Evolutionary conservation across 129 eudicot species (phyloP).

Genomic region (Artemisia argyi): DNA sequence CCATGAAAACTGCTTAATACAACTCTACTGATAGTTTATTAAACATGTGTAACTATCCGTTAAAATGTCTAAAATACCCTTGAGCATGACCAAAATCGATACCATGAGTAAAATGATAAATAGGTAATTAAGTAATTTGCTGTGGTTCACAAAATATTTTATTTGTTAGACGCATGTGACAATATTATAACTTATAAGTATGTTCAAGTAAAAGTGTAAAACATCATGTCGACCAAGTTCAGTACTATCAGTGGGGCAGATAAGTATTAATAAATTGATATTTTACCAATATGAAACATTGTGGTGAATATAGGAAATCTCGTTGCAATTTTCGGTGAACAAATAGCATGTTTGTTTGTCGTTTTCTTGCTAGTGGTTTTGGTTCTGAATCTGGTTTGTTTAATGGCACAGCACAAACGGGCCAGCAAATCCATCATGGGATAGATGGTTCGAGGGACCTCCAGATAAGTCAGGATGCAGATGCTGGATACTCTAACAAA

Average conservation of each 20-base stretch:
- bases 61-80: conserved; percentile 18
- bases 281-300: background rate
- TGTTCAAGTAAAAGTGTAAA: background rate
- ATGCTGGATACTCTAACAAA: conserved; percentile 68
- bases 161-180: background rate
- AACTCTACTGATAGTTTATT: background rate
- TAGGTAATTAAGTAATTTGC: too few species aligned
- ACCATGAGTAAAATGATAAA: background rate
- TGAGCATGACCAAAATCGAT: conserved; percentile 6
- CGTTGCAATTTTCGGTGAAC: background rate
- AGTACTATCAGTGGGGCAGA: conserved; percentile 4
- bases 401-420: conserved; percentile 66
- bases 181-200: background rate
- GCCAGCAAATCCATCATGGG: conserved; percentile 83
- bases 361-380: background rate
- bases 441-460: conserved; percentile 96
- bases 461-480: conserved; percentile 76
- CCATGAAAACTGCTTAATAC: background rate
- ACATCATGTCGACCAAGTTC: background rate
- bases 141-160: background rate
- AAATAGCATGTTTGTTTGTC: background rate
- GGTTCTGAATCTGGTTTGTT: conserved; percentile 18
- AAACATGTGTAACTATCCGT: too few species aligned
- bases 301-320: background rate
- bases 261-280: too few species aligned